Conservation (phyloP, 768 basidiomycete species). For the Tricholoma bakamatsutake region DNA sequence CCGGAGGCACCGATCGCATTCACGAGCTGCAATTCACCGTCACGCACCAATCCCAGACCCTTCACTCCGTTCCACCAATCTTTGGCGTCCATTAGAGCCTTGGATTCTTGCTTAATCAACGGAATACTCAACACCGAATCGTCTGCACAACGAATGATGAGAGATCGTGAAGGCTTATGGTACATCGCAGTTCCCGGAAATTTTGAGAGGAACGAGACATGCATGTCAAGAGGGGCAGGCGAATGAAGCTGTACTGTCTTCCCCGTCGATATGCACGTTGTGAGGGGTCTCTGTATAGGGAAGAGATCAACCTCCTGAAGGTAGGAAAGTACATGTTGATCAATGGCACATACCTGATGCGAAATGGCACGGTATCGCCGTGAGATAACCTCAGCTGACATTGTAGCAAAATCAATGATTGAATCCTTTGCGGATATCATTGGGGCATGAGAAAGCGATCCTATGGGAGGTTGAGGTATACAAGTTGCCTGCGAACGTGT, state of each 20-base stretch:
- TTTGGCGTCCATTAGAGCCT: slow-evolving; percentile 44
- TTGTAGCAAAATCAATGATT: slow-evolving; percentile 47
- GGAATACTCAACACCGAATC: slow-evolving; percentile 48
- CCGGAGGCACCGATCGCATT: not conserved
- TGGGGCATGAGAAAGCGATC: slow-evolving; percentile 45
- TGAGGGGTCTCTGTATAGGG: slow-evolving; percentile 25
- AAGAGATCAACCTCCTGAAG: not conserved
- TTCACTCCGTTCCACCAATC: slow-evolving; percentile 79
- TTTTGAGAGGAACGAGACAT: slow-evolving; percentile 7
- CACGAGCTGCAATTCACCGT: slow-evolving; percentile 14
- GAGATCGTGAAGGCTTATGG: slow-evolving; percentile 27
- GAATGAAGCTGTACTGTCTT: slow-evolving; percentile 37
- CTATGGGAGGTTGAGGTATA: slow-evolving; percentile 37
- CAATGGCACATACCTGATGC: slow-evolving; percentile 48
- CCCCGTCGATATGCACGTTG: slow-evolving; percentile 26
- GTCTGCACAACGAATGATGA: slow-evolving; percentile 53
- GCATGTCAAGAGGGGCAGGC: slow-evolving; percentile 17
- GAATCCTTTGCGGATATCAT: slow-evolving; percentile 50
- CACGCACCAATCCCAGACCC: slow-evolving; percentile 19
- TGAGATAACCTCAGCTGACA: slow-evolving; percentile 52
- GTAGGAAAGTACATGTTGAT: not conserved
- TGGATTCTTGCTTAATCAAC: slow-evolving; percentile 57
- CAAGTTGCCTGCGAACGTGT: slow-evolving; percentile 35
- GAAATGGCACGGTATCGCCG: slow-evolving; percentile 56
- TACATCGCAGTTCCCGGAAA: slow-evolving; percentile 40